phyloP scores from a whole-genome alignment of 2,329 filamentous ascomycete species.

The Cadophora gregata region DNA sequence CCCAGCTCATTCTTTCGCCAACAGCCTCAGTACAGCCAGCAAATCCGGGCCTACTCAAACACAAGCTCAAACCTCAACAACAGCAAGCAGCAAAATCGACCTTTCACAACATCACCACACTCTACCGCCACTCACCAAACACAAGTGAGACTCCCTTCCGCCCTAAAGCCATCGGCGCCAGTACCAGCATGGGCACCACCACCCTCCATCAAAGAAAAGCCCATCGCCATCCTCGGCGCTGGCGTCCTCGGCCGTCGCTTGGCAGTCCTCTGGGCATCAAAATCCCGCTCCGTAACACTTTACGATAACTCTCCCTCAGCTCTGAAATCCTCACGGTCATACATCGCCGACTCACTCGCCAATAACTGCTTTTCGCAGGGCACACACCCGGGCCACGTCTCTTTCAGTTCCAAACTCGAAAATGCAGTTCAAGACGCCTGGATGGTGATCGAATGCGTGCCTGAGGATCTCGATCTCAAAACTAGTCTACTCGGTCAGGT shows the following conservation, averaged over 20 bases:
- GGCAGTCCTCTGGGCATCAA: conserved; percentile 49
- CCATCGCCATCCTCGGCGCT: conserved; percentile 49
- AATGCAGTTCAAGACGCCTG: conserved; percentile 40
- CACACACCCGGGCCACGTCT: conserved; percentile 27
- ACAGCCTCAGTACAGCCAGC: conserved; percentile 10
- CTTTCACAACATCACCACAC: neutral
- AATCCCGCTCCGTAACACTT: conserved; percentile 51
- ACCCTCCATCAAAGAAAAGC: conserved; percentile 31
- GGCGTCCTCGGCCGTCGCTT: conserved; percentile 52
- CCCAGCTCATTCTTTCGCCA: conserved; percentile 9
- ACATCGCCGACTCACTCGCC: conserved; percentile 47
- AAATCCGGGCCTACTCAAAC: conserved; percentile 9
- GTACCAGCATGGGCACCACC: conserved; percentile 24
- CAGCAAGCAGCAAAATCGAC: conserved; percentile 6
- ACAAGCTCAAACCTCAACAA: neutral
- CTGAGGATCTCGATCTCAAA: conserved; percentile 51
- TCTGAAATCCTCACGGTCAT: conserved; percentile 47
- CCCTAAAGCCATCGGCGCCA: neutral
- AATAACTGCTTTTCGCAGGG: conserved; percentile 22
- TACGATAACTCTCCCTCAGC: conserved; percentile 50
- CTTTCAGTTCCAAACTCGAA: conserved; percentile 33
- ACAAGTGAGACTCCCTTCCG: conserved; percentile 10
- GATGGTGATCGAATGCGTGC: conserved; percentile 49
- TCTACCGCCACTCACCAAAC: neutral
- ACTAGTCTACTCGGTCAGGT: conserved; percentile 47